A percentile compares a stretch with the other conserved stretches of the same genome.
Evolutionary conservation across 2,329 filamentous ascomycete genomes (phyloP).

Genomic region (Cladophialophora psammophila): DNA sequence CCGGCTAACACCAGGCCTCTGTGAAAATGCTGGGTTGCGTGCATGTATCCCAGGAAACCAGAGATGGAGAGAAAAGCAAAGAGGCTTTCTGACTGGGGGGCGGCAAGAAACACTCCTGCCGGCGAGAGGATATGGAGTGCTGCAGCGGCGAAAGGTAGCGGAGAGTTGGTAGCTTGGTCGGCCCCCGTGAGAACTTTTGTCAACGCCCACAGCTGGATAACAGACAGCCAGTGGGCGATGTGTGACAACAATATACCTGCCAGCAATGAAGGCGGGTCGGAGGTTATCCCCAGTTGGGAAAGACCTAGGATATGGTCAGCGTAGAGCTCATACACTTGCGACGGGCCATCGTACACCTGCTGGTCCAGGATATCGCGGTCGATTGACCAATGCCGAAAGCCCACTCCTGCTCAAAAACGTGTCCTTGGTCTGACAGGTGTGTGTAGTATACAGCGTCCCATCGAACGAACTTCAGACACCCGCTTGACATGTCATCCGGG

Average conservation of each 20-base stretch:
- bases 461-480: constrained; percentile 58
- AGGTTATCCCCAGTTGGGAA: background rate
- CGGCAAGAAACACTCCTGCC: constrained; percentile 86
- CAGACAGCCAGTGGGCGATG: constrained; percentile 76
- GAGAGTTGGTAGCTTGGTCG: constrained; percentile 45
- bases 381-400: constrained; percentile 66
- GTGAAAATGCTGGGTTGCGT: constrained; percentile 48
- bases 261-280: constrained; percentile 44
- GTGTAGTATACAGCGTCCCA: constrained; percentile 71
- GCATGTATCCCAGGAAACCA: constrained; percentile 74
- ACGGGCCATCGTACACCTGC: constrained; percentile 34
- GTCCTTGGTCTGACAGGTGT: constrained; percentile 60
- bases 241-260: constrained; percentile 74
- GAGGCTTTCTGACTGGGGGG: constrained; percentile 81
- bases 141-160: constrained; percentile 72
- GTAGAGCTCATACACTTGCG: background rate
- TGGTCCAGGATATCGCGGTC: constrained; percentile 27
- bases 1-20: constrained; percentile 52
- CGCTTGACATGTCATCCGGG: constrained; percentile 34
- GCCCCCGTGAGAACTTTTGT: constrained; percentile 29
- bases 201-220: constrained; percentile 66
- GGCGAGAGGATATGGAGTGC: constrained; percentile 83
- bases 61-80: constrained; percentile 80
- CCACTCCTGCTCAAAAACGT: constrained; percentile 71
- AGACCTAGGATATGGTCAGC: constrained; percentile 20